Base-by-base conservation (phyloP, 495 filamentous ascomycete species). In the Annulohypoxylon moriforme region DNA sequence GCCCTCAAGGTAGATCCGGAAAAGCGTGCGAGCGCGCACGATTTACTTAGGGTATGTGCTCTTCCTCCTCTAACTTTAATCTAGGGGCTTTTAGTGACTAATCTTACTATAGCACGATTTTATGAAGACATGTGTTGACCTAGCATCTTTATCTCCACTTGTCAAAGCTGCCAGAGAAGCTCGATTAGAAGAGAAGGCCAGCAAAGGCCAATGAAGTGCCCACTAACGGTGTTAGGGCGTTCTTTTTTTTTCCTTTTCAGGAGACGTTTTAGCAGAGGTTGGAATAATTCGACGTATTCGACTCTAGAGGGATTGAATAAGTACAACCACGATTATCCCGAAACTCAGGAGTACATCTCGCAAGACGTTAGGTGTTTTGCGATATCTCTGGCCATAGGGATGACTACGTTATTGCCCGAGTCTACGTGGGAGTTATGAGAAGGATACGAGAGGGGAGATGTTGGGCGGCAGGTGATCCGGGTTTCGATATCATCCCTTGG, bases 1-100 rank as follows among this genome's bases (percentile, higher is more conserved):
- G 94, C 94, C 2, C 84, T 99, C 46, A 96, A 95, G 85, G 96
- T 99, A 3, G 95, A 97, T 69, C 95, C 96, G 6, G 96, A 98
- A 79, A 97, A 97, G 88, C 86, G 96, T 80, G 93, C 94, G 13
- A 97, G 93, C 72, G 96, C 96, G 11, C 92, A 96, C 80, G 94
- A 98, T 81, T 82, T 99, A 33, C 84, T 99, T 73, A 89, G 91
- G 83, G 95, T 97, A 87, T 78, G 89, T 38, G 49, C 16, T 31
- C 40, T 52, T 52, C 29, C 9, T 50, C 24, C 68, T 16, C 57
- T 9, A 20, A 56, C 11, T 64, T 55, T 52, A 24, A n/a, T 4
- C 9, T n/a, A 14, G 13, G 10, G 29, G n/a, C 20, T 14, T 69
- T 82, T 83, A 85, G 85, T 73, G 36, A 29, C 64, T 69, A 67